Evolutionary conservation across 192 early-diverging fungal species (phyloP).

Genomic region (Linnemannia elongata): DNA sequence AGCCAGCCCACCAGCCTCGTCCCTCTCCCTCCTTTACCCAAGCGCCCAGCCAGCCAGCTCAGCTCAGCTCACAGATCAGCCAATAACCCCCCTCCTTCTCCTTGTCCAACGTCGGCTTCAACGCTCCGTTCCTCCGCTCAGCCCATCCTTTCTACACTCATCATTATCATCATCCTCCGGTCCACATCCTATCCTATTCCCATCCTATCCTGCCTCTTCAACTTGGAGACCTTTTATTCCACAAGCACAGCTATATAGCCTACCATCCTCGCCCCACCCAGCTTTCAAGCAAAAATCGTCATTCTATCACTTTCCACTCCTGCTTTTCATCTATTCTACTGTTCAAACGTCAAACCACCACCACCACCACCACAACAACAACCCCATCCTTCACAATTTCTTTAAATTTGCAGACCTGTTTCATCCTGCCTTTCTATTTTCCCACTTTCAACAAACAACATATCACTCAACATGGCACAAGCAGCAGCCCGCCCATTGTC

Average conservation of each 20-base stretch:
- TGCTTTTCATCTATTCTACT: not conserved
- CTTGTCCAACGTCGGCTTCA: not conserved
- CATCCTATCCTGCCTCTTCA: too few species aligned
- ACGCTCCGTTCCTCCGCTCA: not conserved
- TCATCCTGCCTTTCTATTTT: not conserved
- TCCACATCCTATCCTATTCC: not conserved
- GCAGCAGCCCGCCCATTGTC: conserved; percentile 20
- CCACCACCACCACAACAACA: not conserved
- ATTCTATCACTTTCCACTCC: not conserved
- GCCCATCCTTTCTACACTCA: not conserved
- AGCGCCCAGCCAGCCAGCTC: not conserved
- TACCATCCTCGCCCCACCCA: not conserved
- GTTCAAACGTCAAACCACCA: not conserved
- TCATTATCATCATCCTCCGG: not conserved
- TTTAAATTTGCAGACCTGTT: not conserved
- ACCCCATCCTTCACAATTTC: not conserved
- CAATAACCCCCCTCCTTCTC: not conserved
- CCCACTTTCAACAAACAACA: not conserved
- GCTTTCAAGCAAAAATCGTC: not conserved
- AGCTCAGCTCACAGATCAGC: not conserved
- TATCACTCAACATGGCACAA: conserved; percentile 10
- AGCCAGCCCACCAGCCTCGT: too few species aligned
- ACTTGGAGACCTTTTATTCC: not conserved
- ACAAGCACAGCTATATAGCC: not conserved
- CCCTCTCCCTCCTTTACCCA: not conserved